Evolutionary conservation across 1,284 basidiomycete species (phyloP).

Genomic region (Microbotryum silenes-acaulis): DNA sequence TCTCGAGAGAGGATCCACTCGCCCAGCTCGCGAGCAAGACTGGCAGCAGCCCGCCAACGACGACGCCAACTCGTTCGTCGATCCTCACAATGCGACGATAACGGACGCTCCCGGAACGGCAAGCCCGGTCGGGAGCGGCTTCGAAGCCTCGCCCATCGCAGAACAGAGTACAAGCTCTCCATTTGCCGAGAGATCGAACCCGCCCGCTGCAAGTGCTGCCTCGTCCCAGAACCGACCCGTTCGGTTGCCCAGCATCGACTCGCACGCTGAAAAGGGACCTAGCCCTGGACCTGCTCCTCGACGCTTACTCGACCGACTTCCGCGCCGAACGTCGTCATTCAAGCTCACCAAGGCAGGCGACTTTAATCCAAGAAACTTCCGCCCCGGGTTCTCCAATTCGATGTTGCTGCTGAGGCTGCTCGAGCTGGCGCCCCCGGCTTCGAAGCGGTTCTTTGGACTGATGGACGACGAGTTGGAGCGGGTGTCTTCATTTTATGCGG

Average conservation of each 20-base stretch:
- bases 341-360: conserved; percentile 4
- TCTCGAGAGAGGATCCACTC: neutral
- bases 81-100: neutral
- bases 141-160: neutral
- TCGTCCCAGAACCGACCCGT: neutral
- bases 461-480: conserved; percentile 25
- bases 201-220: neutral
- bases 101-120: neutral
- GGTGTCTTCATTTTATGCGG: conserved; percentile 18
- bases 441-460: conserved; percentile 15
- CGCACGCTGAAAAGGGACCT: neutral
- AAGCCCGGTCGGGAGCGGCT: neutral
- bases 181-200: neutral
- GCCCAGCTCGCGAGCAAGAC: neutral
- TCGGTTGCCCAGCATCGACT: neutral
- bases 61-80: neutral
- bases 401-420: conserved; percentile 15
- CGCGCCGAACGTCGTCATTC: neutral
- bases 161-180: neutral
- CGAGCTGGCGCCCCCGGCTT: conserved; percentile 3
- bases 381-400: conserved; percentile 3
- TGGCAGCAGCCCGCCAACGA: neutral
- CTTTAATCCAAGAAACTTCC: conserved; percentile 15
- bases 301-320: neutral
- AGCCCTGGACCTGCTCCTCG: neutral